Conservation (phyloP, 2,329 filamentous ascomycete species). For the Aspergillus quadricinctus region DNA sequence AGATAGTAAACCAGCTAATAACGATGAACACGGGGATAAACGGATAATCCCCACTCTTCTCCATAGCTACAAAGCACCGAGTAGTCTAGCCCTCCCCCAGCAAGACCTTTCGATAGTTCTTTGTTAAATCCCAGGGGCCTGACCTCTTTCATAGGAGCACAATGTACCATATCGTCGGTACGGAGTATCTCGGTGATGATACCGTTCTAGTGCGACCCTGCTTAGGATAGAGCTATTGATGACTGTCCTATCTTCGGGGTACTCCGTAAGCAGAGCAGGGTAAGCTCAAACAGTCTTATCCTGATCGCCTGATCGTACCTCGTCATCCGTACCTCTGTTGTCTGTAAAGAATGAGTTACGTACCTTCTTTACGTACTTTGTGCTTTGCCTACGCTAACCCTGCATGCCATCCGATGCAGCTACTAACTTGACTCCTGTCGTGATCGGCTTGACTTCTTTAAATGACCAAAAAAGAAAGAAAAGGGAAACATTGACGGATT, state of each 20-base stretch:
- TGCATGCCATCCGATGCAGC: constrained; percentile 6
- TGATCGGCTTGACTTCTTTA: background rate
- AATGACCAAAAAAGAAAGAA: background rate
- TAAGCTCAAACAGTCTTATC: background rate
- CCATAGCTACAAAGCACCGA: background rate
- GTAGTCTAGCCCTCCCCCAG: background rate
- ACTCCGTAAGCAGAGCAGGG: no score
- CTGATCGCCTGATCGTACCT: background rate
- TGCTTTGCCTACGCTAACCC: constrained; percentile 17
- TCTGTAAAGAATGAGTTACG: background rate
- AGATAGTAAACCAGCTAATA: background rate
- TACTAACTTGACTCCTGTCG: background rate
- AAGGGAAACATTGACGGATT: background rate
- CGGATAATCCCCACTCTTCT: background rate
- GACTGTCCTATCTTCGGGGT: no score
- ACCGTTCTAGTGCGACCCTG: background rate
- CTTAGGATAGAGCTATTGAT: no score
- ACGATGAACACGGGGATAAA: background rate
- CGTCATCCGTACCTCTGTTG: background rate
- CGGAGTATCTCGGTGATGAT: background rate
- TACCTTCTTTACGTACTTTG: background rate
- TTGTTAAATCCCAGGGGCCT: background rate
- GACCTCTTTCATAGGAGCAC: background rate
- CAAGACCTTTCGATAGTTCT: background rate
- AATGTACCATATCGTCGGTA: background rate